Percentiles rank a stretch among this genome's conserved stretches.
These are phyloP conservation scores for Chlorencoelia australis DNA, from an alignment of 2,329 filamentous ascomycete species.

Conservation along the genomic window DNA sequence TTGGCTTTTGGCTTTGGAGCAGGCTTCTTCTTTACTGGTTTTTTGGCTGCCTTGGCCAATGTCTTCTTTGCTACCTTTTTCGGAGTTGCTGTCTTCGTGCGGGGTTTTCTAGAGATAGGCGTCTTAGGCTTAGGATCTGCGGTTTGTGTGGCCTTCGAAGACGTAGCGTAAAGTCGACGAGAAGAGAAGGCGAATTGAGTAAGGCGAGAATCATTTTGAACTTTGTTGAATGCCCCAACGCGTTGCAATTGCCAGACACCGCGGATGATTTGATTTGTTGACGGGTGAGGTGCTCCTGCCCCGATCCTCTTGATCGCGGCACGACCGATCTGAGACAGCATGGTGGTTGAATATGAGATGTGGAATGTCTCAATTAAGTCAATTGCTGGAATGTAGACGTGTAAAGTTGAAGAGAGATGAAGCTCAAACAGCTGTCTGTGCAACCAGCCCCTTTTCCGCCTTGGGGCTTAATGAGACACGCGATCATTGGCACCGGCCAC, in stretches of 20 bases:
- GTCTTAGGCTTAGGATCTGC: conserved; percentile 3
- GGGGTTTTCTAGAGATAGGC: conserved; percentile 2
- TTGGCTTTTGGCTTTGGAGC: conserved; percentile 8
- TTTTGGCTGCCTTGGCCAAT: conserved; percentile 16
- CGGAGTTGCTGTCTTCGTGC: conserved; percentile 1
- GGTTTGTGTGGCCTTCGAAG: conserved; percentile 15
- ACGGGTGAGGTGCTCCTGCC: conserved; percentile 13
- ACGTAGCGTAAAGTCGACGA: conserved; percentile 19
- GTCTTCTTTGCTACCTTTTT: conserved; percentile 5
- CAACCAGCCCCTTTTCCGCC: too few species aligned
- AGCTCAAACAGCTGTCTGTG: too few species aligned
- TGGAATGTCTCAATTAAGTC: neutral
- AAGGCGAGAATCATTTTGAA: conserved; percentile 8
- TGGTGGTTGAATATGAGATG: conserved; percentile 10
- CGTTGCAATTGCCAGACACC: conserved; percentile 19
- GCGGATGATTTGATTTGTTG: conserved; percentile 20
- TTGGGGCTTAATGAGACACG: too few species aligned
- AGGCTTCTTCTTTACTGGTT: conserved; percentile 1
- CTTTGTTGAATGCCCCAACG: conserved; percentile 13
- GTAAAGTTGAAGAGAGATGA: too few species aligned
- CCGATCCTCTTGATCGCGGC: conserved; percentile 22
- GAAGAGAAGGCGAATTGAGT: conserved; percentile 5
- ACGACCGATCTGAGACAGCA: conserved; percentile 27
- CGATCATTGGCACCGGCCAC: too few species aligned
- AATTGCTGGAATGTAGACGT: conserved; percentile 5